Conservation (phyloP, 2,329 filamentous ascomycete genomes). For the Fusarium phyllophilum region DNA sequence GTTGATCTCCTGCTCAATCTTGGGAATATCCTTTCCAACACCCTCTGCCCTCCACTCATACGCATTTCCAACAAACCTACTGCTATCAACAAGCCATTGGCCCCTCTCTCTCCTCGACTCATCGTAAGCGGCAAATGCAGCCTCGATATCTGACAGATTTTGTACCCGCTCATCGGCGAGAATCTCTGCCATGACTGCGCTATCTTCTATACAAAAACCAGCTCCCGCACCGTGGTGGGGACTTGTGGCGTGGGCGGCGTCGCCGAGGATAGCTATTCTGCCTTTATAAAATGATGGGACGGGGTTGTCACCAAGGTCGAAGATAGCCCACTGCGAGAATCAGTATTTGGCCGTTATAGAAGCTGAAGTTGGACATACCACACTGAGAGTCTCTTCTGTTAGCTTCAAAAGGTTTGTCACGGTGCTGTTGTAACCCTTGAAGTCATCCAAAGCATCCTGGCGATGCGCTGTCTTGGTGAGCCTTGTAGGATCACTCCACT, state of each 20-base stretch:
- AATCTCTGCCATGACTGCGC: constrained; percentile 54
- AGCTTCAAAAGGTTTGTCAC: constrained; percentile 47
- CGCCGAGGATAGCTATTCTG: constrained; percentile 63
- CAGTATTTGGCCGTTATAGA: neutral
- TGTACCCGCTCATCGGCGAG: constrained; percentile 55
- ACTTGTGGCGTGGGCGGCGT: constrained; percentile 71
- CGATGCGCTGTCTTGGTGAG: constrained; percentile 41
- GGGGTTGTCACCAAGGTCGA: constrained; percentile 57
- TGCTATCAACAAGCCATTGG: constrained; percentile 62
- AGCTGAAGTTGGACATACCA: constrained; percentile 14
- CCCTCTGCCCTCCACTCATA: constrained; percentile 56
- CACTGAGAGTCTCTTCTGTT: constrained; percentile 41
- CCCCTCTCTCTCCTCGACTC: constrained; percentile 61
- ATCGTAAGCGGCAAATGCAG: constrained; percentile 54
- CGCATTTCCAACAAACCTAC: constrained; percentile 52
- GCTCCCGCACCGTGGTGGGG: constrained; percentile 69
- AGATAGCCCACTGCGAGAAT: constrained; percentile 55
- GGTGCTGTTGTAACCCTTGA: constrained; percentile 47
- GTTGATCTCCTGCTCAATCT: constrained; percentile 36
- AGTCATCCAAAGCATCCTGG: constrained; percentile 50
- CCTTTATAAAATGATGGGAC: constrained; percentile 55
- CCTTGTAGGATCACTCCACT: constrained; percentile 43
- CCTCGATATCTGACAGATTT: constrained; percentile 39
- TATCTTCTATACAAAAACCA: constrained; percentile 67
- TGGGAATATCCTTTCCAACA: constrained; percentile 22